Percentiles rank a stretch among this genome's conserved stretches.
Evolutionary conservation across 2,329 filamentous ascomycete genomes (phyloP).

Genomic region (Davidsoniella neocaledoniae): DNA sequence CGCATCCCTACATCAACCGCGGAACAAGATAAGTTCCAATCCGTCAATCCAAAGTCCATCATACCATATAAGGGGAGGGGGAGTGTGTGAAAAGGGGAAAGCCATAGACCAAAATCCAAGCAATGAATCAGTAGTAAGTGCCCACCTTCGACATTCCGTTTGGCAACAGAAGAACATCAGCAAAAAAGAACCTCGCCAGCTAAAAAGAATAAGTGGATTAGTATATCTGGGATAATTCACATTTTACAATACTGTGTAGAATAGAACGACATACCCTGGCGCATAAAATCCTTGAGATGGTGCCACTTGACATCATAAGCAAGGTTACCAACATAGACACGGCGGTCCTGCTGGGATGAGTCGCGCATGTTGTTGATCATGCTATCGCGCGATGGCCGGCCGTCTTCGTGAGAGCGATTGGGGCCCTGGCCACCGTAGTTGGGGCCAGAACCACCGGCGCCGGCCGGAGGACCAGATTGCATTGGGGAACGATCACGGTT

Average conservation of each 20-base stretch:
- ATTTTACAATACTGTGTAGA: not conserved
- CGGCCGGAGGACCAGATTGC: constrained; percentile 49
- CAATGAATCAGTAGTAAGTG: constrained; percentile 58
- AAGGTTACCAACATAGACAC: constrained; percentile 97
- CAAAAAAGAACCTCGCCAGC: constrained; percentile 99
- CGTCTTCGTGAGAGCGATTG: constrained; percentile 70
- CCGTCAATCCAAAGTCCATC: constrained; percentile 98
- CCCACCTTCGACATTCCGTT: constrained; percentile 99
- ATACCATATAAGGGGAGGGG: constrained; percentile 54
- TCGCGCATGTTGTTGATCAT: constrained; percentile 94
- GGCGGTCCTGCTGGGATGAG: constrained; percentile 93
- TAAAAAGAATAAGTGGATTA: constrained; percentile 24
- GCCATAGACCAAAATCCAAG: constrained; percentile 26
- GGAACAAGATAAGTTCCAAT: constrained; percentile 59
- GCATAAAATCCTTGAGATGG: constrained; percentile 99
- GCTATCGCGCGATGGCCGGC: constrained; percentile 67
- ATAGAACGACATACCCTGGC: constrained; percentile 59
- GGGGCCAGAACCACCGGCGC: constrained; percentile 52
- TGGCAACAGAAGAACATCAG: constrained; percentile 96
- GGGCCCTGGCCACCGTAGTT: constrained; percentile 48
- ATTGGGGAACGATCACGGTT: constrained; percentile 69
- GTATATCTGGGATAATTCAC: not conserved
- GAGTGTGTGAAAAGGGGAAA: constrained; percentile 39
- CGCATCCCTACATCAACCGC: constrained; percentile 96
- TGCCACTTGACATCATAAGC: constrained; percentile 99